These are phyloP conservation scores for Solanum phureja DNA, from an alignment of 257 asterid genomes.

Conservation along the genomic window DNA sequence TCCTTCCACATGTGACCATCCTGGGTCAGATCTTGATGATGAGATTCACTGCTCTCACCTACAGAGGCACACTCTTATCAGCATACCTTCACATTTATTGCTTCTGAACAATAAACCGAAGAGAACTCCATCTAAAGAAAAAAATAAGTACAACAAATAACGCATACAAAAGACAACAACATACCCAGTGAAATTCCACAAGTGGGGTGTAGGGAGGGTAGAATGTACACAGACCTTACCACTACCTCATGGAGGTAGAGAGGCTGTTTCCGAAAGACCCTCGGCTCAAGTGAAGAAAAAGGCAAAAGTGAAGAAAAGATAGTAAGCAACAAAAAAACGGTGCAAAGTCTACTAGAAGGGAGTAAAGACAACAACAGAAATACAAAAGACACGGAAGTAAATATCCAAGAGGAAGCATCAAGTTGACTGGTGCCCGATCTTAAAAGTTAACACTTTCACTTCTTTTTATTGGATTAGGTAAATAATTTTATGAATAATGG, in stretches of 20 bases:
- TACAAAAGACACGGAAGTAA: neutral
- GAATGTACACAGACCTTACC: neutral
- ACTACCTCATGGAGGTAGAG: neutral
- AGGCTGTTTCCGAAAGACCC: neutral
- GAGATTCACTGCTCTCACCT: slow-evolving; percentile 34
- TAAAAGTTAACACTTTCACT: neutral
- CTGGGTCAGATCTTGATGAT: slow-evolving; percentile 18
- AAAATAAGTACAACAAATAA: neutral
- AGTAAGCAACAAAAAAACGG: neutral
- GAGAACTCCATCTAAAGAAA: neutral
- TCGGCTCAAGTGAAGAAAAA: neutral
- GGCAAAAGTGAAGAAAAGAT: neutral
- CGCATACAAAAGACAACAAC: neutral
- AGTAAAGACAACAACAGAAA: neutral
- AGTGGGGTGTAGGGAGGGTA: neutral
- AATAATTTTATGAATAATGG: neutral
- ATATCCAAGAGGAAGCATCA: neutral
- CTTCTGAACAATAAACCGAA: neutral
- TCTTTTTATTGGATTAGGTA: neutral
- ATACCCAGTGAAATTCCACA: neutral
- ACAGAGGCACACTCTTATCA: slow-evolving; percentile 24
- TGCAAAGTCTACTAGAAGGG: neutral
- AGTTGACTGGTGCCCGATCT: neutral
- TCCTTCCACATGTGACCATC: slow-evolving; percentile 53
- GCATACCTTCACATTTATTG: neutral